Percentiles rank a stretch among this genome's conserved stretches.
Evolutionary conservation across 352 stramenopile genomes (phyloP).

Genomic region (Phytophthora cryptogea): DNA sequence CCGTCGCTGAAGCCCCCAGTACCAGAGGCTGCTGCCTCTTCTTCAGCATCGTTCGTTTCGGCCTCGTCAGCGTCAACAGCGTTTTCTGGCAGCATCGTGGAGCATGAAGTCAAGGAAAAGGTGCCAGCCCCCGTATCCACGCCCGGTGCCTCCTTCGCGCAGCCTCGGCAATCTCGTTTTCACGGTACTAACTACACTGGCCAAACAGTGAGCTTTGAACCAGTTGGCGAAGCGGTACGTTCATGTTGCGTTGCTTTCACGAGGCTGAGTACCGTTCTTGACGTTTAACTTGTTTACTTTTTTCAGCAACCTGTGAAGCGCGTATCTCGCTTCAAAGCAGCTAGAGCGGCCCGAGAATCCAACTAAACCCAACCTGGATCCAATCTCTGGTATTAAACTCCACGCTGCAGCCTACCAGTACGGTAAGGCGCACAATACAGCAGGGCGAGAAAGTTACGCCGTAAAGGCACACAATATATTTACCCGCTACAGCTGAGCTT

Average conservation of each 20-base stretch:
- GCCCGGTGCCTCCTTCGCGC: conserved; percentile 18
- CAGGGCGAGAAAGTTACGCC: conserved; percentile 22
- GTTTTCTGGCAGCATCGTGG: conserved; percentile 77
- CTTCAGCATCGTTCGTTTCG: conserved; percentile 15
- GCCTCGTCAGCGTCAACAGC: conserved; percentile 47
- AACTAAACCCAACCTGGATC: conserved; percentile 13
- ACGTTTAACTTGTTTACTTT: conserved; percentile 3
- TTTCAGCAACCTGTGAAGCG: conserved; percentile 81
- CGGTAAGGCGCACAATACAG: conserved; percentile 9
- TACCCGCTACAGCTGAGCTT: conserved; percentile 31
- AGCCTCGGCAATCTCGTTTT: conserved; percentile 54
- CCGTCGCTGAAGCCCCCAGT: conserved; percentile 26
- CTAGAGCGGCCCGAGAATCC: conserved; percentile 38
- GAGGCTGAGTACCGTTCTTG: background rate
- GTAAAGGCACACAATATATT: conserved; percentile 40
- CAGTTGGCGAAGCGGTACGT: conserved; percentile 78
- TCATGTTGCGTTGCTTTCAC: background rate
- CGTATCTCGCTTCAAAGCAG: conserved; percentile 83
- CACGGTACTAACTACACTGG: conserved; percentile 70
- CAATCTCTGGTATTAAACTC: background rate
- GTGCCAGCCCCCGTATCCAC: conserved; percentile 8
- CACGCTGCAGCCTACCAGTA: background rate
- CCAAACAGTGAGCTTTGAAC: conserved; percentile 70
- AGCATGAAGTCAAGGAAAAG: conserved; percentile 53
- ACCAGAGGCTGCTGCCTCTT: conserved; percentile 16